Evolutionary conservation across 441 rosid species (phyloP).

Genomic region (Populus hybrid): DNA sequence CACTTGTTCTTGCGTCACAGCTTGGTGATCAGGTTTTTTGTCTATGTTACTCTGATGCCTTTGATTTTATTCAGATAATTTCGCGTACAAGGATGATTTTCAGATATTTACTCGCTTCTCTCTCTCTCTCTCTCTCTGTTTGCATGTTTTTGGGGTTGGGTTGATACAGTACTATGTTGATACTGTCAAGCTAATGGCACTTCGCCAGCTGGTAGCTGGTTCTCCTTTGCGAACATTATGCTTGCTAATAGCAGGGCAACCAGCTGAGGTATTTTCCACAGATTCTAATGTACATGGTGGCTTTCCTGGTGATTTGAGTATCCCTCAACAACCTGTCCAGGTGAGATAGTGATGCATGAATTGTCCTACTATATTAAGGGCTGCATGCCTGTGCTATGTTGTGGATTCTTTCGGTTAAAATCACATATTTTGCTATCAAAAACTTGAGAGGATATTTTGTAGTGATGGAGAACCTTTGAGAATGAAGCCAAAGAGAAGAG

Average conservation of each 20-base stretch:
- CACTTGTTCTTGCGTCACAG: conserved; percentile 93
- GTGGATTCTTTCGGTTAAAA: background rate
- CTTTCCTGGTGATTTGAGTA: conserved; percentile 37
- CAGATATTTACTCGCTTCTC: conserved; percentile 3
- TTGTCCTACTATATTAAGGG: conserved; percentile 3
- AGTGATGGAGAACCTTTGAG: background rate
- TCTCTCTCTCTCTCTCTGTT: background rate
- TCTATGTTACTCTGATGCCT: conserved; percentile 13
- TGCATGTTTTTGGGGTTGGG: conserved; percentile 17
- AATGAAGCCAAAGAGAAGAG: background rate
- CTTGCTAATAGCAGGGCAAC: conserved; percentile 96
- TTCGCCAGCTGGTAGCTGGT: conserved; percentile 82
- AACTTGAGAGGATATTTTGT: background rate
- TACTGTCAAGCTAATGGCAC: conserved; percentile 97
- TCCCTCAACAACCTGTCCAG: conserved; percentile 53
- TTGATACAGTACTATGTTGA: conserved; percentile 79
- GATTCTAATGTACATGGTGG: conserved; percentile 30
- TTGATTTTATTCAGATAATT: conserved; percentile 12
- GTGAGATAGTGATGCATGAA: conserved; percentile 36
- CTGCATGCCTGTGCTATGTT: conserved; percentile 3
- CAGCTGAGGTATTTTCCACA: conserved; percentile 80
- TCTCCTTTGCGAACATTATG: conserved; percentile 96
- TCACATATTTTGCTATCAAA: background rate
- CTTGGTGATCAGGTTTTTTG: conserved; percentile 87
- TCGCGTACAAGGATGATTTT: conserved; percentile 1